Base-by-base conservation (phyloP, 2,329 filamentous ascomycete species). In the Fusarium nelsonii region DNA sequence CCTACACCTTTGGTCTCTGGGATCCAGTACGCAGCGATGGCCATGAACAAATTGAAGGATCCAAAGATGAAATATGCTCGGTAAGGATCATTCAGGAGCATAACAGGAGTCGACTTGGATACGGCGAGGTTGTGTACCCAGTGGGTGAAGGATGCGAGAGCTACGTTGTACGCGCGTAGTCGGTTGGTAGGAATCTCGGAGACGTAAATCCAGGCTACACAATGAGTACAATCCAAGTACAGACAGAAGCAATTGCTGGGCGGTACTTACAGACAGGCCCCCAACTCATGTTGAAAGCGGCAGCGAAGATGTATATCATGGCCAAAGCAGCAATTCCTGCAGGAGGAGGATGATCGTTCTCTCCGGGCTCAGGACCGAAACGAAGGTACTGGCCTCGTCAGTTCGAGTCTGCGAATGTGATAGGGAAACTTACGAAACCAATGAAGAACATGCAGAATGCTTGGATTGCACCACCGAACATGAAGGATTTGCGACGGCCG, bases 91-190 rank as follows among this genome's bases (percentile, higher is more conserved):
- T 65, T 68, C 79, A 83, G 81, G 65, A 91, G 81, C 88, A 90
- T 90, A 36, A 84, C 84, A 0, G 87, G 87, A 1, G 87, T 87
- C 23, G 86, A 85, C 26, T 87, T 80, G 8, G 88, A 87, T 18
- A 91, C 86, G 3, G 88, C 87, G 39, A 90, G 85, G 70, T 90
- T 90, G 76, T 90, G 90, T 1, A 90, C 74, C 87, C 87, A 89
- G 71, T 90, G 87, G 1, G 85, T 88, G 3, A 87, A 85, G 0
- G 88, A 87, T 0, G 86, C 88, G 44, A 90, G 81, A 2, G 87
- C 82, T 12, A 90, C 88, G 63, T 89, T 90, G 59, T 88, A 79
- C 11, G 83, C 84, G 39, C 88, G 78, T 4, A 90, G 81, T 15
- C 88, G 80, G 7, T 86, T 86, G 1, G 86, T 86, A 1, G 88